Evolutionary conservation across 2,329 filamentous ascomycete species (phyloP), one percentile per base, ranked within the genome.

Genomic region (Ciborinia camelliae): DNA sequence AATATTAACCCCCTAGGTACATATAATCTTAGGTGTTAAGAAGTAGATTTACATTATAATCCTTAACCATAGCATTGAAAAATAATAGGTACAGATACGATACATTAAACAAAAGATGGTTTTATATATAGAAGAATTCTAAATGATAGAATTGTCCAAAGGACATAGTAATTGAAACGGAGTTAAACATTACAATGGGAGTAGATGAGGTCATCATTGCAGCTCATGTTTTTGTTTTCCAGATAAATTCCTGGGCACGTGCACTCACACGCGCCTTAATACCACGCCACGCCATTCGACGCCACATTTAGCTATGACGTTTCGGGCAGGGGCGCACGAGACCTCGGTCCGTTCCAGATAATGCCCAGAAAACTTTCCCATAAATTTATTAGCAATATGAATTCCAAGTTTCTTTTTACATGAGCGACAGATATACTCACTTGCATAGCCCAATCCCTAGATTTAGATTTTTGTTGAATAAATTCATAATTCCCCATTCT

Each of bases 281-380:
- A 18, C 15, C 6, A 35, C 50, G 50, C 50, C 50, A 53, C 20
- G 9, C 6, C 1, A 15, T 10, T 9, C 9, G 18, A n/a, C 58
- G 58, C 47, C 58, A 50, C 45, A 18, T 32, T 41, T 37, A 30
- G 45, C 58, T 61, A 28, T 58, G 54, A 58, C 54, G 39, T 61
- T 61, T 53, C 35, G 28, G 32, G 45, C 47, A 61, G 32, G 45
- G 47, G 18, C 23, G 51, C 35, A 52, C 47, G 45, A 61, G 47
- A 61, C 58, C 58, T 61, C 37, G 39, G 54, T 9, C 20, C 12
- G 39, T 61, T 61, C 15, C 26, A 39, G 52, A 12, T 15, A n/a
- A 57, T 26, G 51, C 32, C 32, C 32, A 57, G 15, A 41, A 43
- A 57, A 43, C 53, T 57, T 57, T 57, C 53, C 26, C 26, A 37